Conservation (phyloP, 306 rosid genomes). For the Glycine latifolia region DNA sequence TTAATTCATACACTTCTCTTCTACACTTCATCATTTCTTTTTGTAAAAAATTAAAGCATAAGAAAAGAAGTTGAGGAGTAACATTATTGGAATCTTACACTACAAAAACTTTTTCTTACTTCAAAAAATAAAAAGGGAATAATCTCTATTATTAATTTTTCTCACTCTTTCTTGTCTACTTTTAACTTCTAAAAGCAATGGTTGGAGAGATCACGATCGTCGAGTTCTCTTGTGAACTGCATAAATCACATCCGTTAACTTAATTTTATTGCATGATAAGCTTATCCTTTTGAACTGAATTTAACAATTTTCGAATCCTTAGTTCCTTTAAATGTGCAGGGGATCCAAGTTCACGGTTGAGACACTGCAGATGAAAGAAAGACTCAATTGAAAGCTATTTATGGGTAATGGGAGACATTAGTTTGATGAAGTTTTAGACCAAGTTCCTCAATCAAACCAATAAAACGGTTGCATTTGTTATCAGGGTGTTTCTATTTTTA, state of each 20-base stretch:
- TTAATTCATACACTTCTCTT: background rate
- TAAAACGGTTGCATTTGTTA: too few relatives aligned
- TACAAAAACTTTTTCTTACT: background rate
- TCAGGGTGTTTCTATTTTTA: too few relatives aligned
- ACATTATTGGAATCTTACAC: background rate
- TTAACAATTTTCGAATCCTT: background rate
- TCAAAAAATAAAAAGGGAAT: too few relatives aligned
- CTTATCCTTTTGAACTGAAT: too few relatives aligned
- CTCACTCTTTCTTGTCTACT: too few relatives aligned
- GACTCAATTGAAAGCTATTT: background rate
- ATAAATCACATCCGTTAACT: too few relatives aligned
- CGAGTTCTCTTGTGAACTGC: too few relatives aligned
- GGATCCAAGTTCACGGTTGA: background rate
- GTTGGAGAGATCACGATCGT: too few relatives aligned
- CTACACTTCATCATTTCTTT: background rate
- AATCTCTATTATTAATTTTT: background rate
- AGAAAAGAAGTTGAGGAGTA: background rate
- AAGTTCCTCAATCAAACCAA: conserved; percentile 6
- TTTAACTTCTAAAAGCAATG: too few relatives aligned
- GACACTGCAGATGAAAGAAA: conserved; percentile 4
- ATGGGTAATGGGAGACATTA: background rate
- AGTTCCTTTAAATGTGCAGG: background rate
- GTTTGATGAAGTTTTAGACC: background rate
- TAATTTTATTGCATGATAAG: too few relatives aligned
- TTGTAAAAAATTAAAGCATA: background rate